Evolutionary conservation across 73 alveolate species (phyloP), one percentile per base, ranked within the genome.

Genomic region (Uronychia binucleata): DNA sequence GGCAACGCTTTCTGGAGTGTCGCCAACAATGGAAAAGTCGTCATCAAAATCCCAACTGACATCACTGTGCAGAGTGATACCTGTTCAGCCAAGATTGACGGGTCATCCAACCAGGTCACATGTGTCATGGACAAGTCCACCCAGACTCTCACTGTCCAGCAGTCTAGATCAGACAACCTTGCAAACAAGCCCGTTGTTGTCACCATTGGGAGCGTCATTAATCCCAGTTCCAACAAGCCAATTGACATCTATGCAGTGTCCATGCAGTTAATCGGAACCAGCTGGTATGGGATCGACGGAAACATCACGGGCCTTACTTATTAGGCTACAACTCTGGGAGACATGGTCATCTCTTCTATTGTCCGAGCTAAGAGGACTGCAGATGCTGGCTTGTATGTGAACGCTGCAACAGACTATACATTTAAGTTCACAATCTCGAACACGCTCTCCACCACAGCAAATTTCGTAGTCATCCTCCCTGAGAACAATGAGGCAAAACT

Each of bases 171-270:
- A 0, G 25, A 85, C 1, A 74, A 76, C 28, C 60, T 83, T 25
- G 77, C 58, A 0, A 87, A 80, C 11, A 11, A 46, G 58, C 77
- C 59, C 34, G 28, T 90, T 32, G 80, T 77, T 0, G 81, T 90
- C n/a, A 77, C 84, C 19, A 31, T 90, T 1, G 34, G 58, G 0
- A 27, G 57, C 33, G 85, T 85, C 29, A 46, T 29, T 27, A 90
- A 90, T 59, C 95, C 95, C 25, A 30, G 79, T n/a, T 34, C 76
- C 33, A 80, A 57, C 34, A 67, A 82, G 59, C 89, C 83, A 28
- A 74, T 80, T 1, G 46, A 29, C 30, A 34, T 82, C 26, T 30
- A 82, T 1, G 33, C 89, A 0, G 67, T 74, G 32, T 58, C 60
- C 19, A 25, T 31, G 30, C 58, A 34, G 8, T 28, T 80, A n/a